Percentiles rank a stretch among this genome's conserved stretches.
Evolutionary conservation across 2,329 filamentous ascomycete species (phyloP).

Genomic region (Bertia moriformis): DNA sequence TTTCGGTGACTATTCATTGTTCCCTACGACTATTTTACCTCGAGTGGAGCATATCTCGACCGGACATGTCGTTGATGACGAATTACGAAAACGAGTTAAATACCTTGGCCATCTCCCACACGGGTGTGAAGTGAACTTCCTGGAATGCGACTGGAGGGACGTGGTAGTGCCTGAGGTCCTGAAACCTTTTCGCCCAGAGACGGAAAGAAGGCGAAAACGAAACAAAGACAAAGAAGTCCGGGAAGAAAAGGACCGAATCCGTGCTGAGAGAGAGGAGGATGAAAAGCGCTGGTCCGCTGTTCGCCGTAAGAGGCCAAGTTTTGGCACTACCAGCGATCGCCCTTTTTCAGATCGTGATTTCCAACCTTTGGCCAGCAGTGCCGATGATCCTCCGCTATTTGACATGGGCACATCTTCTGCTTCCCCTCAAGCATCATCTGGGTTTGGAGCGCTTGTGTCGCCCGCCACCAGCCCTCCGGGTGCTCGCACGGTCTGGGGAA

Average conservation of each 20-base stretch:
- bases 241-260: slow-evolving; percentile 55
- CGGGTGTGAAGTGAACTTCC: slow-evolving; percentile 57
- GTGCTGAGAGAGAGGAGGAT: slow-evolving; percentile 55
- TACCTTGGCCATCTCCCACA: slow-evolving; percentile 58
- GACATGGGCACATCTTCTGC: slow-evolving; percentile 24
- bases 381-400: slow-evolving; percentile 20
- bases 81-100: slow-evolving; percentile 53
- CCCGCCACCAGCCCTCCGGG: slow-evolving; percentile 47
- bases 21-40: slow-evolving; percentile 57
- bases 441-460: slow-evolving; percentile 38
- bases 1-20: slow-evolving; percentile 51
- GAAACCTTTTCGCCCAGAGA: slow-evolving; percentile 45
- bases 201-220: slow-evolving; percentile 45
- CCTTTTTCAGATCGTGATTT: slow-evolving; percentile 30
- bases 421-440: slow-evolving; percentile 22
- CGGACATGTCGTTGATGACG: slow-evolving; percentile 58
- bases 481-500: slow-evolving; percentile 59
- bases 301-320: slow-evolving; percentile 37
- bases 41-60: slow-evolving; percentile 59
- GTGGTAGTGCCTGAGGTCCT: slow-evolving; percentile 47
- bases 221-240: slow-evolving; percentile 54
- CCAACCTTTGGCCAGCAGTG: slow-evolving; percentile 22
- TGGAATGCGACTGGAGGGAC: slow-evolving; percentile 66
- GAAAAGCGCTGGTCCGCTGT: slow-evolving; percentile 47
- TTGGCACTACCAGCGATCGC: slow-evolving; percentile 22